Evolutionary conservation across 371 early-diverging fungal genomes (phyloP).

Genomic region (Mucor plumbeus): DNA sequence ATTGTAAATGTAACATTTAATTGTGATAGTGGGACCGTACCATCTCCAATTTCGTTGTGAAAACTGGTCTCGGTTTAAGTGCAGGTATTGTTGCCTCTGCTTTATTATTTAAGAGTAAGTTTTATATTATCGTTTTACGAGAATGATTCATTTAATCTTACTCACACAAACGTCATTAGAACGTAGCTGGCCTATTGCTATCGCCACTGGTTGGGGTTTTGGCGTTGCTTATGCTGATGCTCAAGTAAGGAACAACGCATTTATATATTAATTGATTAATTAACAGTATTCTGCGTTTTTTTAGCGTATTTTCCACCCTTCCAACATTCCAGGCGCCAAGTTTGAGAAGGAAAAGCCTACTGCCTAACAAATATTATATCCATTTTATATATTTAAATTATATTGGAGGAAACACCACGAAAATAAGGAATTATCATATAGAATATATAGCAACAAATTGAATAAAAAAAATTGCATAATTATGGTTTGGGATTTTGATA

Average conservation of each 20-base stretch:
- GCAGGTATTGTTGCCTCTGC: conserved; percentile 89
- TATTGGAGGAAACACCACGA: neutral
- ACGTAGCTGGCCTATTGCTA: conserved; percentile 89
- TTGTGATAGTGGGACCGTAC: conserved; percentile 83
- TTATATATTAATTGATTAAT: neutral
- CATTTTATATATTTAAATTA: neutral
- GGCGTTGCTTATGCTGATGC: conserved; percentile 91
- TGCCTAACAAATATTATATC: conserved; percentile 32
- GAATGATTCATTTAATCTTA: too few relatives aligned
- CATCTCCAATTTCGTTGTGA: conserved; percentile 84
- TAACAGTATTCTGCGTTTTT: neutral
- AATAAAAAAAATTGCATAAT: neutral
- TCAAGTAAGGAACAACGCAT: conserved; percentile 49
- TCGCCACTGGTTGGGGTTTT: conserved; percentile 86
- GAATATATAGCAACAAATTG: neutral
- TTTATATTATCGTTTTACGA: neutral
- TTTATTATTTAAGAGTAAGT: conserved; percentile 87
- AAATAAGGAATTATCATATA: neutral
- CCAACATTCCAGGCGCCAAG: conserved; percentile 50
- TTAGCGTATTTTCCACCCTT: conserved; percentile 56
- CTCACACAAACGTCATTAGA: conserved; percentile 46
- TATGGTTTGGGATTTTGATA: neutral
- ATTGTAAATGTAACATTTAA: neutral
- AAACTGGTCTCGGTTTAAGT: conserved; percentile 87
- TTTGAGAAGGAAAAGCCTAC: conserved; percentile 55